phyloP scores from a whole-genome alignment of 2,329 filamentous ascomycete species.

The Fusarium multiceps region DNA sequence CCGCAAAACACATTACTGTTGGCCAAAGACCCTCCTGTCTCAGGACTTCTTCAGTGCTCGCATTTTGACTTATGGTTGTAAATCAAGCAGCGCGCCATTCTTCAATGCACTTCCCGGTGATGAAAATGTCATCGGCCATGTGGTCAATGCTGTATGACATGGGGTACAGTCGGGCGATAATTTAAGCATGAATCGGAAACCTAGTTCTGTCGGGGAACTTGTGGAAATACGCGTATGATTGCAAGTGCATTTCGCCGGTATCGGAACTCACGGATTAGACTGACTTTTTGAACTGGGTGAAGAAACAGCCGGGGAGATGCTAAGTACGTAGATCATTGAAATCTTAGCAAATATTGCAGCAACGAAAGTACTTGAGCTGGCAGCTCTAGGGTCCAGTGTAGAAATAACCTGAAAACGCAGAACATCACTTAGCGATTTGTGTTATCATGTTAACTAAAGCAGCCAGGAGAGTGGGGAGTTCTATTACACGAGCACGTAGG shows the following conservation, averaged over 20 bases:
- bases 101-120: too few species aligned
- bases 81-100: too few species aligned
- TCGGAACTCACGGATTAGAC: neutral
- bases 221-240: neutral
- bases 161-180: neutral
- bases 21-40: neutral
- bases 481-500: neutral
- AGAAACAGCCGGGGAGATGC: too few species aligned
- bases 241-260: neutral
- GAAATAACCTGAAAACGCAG: neutral
- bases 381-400: neutral
- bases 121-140: too few species aligned
- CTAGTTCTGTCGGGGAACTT: neutral
- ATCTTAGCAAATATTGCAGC: too few species aligned
- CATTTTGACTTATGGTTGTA: neutral
- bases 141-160: neutral
- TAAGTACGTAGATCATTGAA: too few species aligned
- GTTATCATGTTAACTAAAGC: neutral
- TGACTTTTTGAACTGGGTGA: neutral
- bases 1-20: too few species aligned
- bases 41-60: neutral
- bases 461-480: neutral
- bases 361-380: too few species aligned
- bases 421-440: neutral
- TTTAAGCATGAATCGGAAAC: neutral